phyloP scores from a whole-genome alignment of 75 land plant species.

The Cunninghamia lanceolata region DNA sequence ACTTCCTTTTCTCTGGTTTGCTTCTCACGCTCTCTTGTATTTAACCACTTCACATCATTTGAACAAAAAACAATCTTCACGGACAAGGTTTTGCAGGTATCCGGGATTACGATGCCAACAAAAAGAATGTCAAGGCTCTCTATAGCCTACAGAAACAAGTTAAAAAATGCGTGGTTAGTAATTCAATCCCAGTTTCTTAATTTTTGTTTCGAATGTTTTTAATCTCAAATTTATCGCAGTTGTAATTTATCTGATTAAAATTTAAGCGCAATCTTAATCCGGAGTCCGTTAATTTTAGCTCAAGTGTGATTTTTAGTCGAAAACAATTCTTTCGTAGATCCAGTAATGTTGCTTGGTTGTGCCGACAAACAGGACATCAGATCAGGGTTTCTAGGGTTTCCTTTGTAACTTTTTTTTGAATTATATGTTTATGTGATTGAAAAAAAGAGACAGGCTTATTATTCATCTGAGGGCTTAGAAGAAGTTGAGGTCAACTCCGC shows the following conservation, averaged over 20 bases:
- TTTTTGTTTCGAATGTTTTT: neutral
- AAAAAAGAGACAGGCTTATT: neutral
- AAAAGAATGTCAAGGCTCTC: slow-evolving; percentile 5
- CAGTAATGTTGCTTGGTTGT: neutral
- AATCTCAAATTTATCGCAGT: neutral
- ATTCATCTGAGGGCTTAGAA: neutral
- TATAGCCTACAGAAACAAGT: slow-evolving; percentile 11
- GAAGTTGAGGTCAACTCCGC: neutral
- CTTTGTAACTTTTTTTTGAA: neutral
- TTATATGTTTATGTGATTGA: neutral
- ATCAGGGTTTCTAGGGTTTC: neutral
- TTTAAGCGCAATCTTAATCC: neutral
- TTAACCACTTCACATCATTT: neutral
- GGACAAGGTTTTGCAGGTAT: slow-evolving; percentile 2
- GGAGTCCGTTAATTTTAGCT: neutral
- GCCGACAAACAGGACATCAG: neutral
- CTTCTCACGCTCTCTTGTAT: neutral
- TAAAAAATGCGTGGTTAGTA: slow-evolving; percentile 12
- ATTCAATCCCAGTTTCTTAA: neutral
- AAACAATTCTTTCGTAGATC: neutral
- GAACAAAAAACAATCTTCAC: neutral
- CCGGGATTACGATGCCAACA: slow-evolving; percentile 3
- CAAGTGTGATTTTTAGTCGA: neutral
- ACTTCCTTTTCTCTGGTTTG: slow-evolving; percentile 11
- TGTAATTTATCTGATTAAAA: neutral